Conservation (phyloP, 169 alveolate genomes). For the Plasmodium gallinaceum region DNA sequence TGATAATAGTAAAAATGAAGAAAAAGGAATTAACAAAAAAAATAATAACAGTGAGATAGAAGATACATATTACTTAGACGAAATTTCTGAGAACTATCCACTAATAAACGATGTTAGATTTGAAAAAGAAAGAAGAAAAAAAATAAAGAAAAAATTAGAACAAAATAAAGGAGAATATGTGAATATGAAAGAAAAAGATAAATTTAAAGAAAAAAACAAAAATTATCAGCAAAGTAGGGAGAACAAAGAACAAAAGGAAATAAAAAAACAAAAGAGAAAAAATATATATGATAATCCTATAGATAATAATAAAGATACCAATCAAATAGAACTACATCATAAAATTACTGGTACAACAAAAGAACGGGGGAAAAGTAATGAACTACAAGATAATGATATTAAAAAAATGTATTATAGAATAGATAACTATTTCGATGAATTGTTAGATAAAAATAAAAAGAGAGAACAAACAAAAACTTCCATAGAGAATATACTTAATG, state of each 20-base stretch:
- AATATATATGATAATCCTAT: neutral
- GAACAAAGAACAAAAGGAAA: neutral
- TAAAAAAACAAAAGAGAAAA: neutral
- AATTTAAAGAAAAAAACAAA: neutral
- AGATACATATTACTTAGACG: slow-evolving; percentile 33
- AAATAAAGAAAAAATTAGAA: slow-evolving; percentile 32
- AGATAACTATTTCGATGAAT: slow-evolving; percentile 21
- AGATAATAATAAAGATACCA: slow-evolving; percentile 1
- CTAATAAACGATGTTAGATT: slow-evolving; percentile 29
- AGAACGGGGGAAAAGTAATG: neutral
- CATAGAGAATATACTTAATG: too few species aligned
- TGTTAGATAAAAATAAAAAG: slow-evolving; percentile 38
- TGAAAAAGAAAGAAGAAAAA: slow-evolving; percentile 53
- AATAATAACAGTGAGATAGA: slow-evolving; percentile 3
- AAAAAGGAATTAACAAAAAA: neutral
- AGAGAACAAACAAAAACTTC: neutral
- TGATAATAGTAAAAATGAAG: neutral
- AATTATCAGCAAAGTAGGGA: neutral
- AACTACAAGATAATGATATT: slow-evolving; percentile 5
- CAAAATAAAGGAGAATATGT: slow-evolving; percentile 20
- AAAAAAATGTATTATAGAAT: neutral
- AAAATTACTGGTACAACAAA: neutral
- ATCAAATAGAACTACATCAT: too few species aligned
- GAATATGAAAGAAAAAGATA: slow-evolving; percentile 3
- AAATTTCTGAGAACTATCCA: slow-evolving; percentile 48